phyloP scores from a whole-genome alignment of 192 early-diverging fungal species.

The Rhizoclosmatium globosum region DNA sequence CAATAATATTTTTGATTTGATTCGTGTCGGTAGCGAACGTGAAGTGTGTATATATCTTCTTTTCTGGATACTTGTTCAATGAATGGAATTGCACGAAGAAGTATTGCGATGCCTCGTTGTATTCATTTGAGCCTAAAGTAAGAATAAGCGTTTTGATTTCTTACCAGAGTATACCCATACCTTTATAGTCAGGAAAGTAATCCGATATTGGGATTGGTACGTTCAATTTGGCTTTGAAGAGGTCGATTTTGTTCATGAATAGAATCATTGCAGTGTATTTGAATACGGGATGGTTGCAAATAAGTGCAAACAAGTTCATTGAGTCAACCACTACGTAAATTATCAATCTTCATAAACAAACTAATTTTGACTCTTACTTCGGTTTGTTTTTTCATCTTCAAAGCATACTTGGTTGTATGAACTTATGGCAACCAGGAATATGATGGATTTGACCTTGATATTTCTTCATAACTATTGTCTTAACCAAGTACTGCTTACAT shows the following conservation, averaged over 20 bases:
- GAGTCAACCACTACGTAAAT: conserved; percentile 5
- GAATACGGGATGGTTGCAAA: conserved; percentile 35
- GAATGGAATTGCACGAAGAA: conserved; percentile 50
- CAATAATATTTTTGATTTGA: conserved; percentile 59
- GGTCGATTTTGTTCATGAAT: conserved; percentile 46
- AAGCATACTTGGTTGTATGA: conserved; percentile 59
- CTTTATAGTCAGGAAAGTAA: conserved; percentile 15
- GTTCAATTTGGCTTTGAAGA: conserved; percentile 36
- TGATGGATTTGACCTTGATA: conserved; percentile 53
- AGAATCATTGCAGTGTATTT: conserved; percentile 42
- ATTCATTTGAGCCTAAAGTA: conserved; percentile 49
- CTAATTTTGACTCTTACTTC: conserved; percentile 22
- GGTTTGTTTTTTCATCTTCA: conserved; percentile 59
- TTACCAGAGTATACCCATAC: neutral
- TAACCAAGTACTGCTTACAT: neutral
- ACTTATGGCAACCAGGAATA: conserved; percentile 63
- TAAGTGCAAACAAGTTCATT: conserved; percentile 19
- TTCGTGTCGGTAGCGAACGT: conserved; percentile 70
- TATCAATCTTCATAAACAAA: neutral
- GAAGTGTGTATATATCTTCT: conserved; percentile 64
- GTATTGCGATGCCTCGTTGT: conserved; percentile 54
- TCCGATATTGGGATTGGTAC: neutral
- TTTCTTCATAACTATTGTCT: too few species aligned
- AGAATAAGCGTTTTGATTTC: neutral
- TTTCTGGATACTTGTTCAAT: conserved; percentile 48